Conservation (phyloP, 305 asterid species). For the Galium porrigens region DNA sequence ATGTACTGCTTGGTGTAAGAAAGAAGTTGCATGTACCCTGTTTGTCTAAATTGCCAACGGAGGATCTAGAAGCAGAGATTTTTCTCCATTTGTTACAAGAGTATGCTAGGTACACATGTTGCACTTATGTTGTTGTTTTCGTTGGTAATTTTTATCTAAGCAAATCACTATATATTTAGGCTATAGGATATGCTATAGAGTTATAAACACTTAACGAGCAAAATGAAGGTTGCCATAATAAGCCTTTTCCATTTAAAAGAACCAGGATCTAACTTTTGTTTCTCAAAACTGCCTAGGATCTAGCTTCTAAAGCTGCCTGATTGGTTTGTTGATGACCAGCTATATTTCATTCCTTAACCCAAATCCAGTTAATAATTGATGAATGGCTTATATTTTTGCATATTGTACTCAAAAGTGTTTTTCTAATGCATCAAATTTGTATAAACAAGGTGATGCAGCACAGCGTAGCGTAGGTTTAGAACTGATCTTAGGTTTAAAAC, state of each 20-base stretch:
- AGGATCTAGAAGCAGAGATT: constrained; percentile 80
- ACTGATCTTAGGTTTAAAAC: not conserved
- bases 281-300: not conserved
- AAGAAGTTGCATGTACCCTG: constrained; percentile 57
- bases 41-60: constrained; percentile 64
- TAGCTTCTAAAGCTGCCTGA: no score
- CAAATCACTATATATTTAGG: not conserved
- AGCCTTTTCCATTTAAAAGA: not conserved
- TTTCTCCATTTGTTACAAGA: constrained; percentile 81
- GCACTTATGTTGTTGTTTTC: not conserved
- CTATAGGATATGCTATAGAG: not conserved
- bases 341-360: not conserved
- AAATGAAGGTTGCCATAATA: not conserved
- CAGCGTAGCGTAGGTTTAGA: not conserved
- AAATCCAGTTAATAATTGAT: not conserved
- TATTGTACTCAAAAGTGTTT: not conserved
- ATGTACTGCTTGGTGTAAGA: constrained; percentile 66
- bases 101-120: constrained; percentile 44
- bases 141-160: not conserved
- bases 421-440: not conserved
- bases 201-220: not conserved
- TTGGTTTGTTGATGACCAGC: no score
- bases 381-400: not conserved
- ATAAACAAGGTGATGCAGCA: no score
- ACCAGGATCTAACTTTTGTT: not conserved